Evolutionary conservation across 2,329 filamentous ascomycete genomes (phyloP), one percentile per base, ranked within the genome.

Genomic region (Curvularia lunata): DNA sequence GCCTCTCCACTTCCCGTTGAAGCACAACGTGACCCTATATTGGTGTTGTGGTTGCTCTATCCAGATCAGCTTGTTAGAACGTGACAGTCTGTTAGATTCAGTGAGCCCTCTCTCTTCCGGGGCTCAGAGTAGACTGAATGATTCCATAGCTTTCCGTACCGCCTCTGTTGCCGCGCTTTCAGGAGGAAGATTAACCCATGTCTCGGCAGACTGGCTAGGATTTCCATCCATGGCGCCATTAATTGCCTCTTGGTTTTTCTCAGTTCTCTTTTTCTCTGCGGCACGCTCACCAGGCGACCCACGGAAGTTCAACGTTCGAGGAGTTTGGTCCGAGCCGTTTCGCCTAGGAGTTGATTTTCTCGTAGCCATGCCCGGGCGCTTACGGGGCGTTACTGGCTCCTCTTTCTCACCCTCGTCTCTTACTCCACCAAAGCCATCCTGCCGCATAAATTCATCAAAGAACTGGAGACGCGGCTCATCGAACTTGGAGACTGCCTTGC

Each of bases 381-480:
- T 59, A 7, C 56, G 48, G 10, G 48, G 54, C 40, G 32, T 54
- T 18, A 42, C 18, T 27, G 5, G 30, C 50, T 53, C 42, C 2
- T 40, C 54, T 30, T 53, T 37, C 5, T 48, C 30, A 28, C 27
- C 18, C 41, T 28, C 23, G n/a, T 57, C 50, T 13, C 46, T 47
- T 10, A 57, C 46, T 19, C 54, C 51, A 7, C 54, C 58, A 27
- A 61, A 54, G 6, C 54, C 51, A n/a, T 58, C 54, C 28, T 61
- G 34, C 21, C 48, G 49, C 50, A 61, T 54, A 40, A 61, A 61
- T 10, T 51, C 28, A 12, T 58, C 50, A 27, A 58, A 58, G n/a
- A 61, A 61, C 27, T 58, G 54, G 41, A 61, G 42, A 18, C 50
- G 49, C 16, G 58, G 54, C 18, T 59, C 53, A 19, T 54, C 58